Percentiles rank a stretch among this genome's conserved stretches.
Conservation (phyloP, 2,329 filamentous ascomycete species). For the Teratosphaeria destructans region DNA sequence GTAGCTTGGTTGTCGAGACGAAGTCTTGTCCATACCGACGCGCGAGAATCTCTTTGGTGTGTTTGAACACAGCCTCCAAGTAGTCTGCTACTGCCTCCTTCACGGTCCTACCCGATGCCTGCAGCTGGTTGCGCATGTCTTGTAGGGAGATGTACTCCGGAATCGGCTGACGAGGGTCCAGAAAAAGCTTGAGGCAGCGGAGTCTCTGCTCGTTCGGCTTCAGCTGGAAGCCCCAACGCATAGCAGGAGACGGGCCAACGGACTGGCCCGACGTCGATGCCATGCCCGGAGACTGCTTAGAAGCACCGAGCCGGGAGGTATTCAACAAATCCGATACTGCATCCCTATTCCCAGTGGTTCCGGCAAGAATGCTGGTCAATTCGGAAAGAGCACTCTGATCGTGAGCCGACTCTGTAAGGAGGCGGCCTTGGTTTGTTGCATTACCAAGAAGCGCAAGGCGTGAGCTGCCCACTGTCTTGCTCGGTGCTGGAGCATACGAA, state of each 20-base stretch:
- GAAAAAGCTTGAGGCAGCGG: slow-evolving; percentile 70
- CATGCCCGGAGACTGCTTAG: neutral
- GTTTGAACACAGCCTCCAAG: slow-evolving; percentile 59
- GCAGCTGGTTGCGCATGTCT: slow-evolving; percentile 64
- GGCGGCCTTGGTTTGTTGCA: neutral
- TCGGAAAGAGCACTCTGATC: neutral
- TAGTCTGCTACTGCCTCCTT: slow-evolving; percentile 69
- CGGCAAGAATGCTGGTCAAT: neutral
- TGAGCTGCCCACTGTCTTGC: neutral
- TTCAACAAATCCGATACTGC: neutral
- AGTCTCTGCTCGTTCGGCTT: slow-evolving; percentile 64
- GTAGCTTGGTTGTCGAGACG: slow-evolving; percentile 61
- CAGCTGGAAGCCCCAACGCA: slow-evolving; percentile 73
- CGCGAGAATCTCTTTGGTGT: slow-evolving; percentile 65
- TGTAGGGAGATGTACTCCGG: slow-evolving; percentile 67
- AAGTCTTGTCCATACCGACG: slow-evolving; percentile 64
- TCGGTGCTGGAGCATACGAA: slow-evolving; percentile 31
- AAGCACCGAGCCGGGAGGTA: neutral
- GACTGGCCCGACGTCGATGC: neutral
- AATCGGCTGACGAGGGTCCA: slow-evolving; percentile 68
- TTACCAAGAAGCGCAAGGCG: neutral
- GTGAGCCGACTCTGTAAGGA: neutral
- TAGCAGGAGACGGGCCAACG: slow-evolving; percentile 1
- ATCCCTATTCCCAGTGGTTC: neutral
- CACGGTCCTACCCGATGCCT: slow-evolving; percentile 61